phyloP scores from a whole-genome alignment of 2,329 filamentous ascomycete species.

The Cercospora zeina region DNA sequence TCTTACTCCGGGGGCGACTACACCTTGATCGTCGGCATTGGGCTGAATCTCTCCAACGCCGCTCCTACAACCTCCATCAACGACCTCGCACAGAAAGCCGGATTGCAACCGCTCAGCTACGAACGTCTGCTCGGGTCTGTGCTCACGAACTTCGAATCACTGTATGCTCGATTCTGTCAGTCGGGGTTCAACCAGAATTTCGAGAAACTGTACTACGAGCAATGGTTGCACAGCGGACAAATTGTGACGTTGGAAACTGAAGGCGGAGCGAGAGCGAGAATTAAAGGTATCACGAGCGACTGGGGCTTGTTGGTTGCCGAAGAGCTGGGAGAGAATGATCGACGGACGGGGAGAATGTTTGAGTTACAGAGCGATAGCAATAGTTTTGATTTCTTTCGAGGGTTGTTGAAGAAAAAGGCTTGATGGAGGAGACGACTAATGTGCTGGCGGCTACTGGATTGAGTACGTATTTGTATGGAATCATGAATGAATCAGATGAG shows the following conservation, averaged over 20 bases:
- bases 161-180: constrained; percentile 73
- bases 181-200: constrained; percentile 73
- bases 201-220: constrained; percentile 72
- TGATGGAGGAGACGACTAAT: constrained; percentile 43
- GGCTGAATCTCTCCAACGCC: constrained; percentile 85
- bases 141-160: constrained; percentile 71
- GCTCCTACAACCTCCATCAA: constrained; percentile 86
- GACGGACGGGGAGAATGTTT: constrained; percentile 74
- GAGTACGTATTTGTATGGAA: neutral
- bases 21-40: constrained; percentile 77
- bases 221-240: constrained; percentile 77
- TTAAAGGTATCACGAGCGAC: constrained; percentile 86
- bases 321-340: constrained; percentile 72
- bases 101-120: constrained; percentile 52
- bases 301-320: constrained; percentile 86
- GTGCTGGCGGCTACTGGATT: too few relatives aligned
- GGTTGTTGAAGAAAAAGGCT: constrained; percentile 77
- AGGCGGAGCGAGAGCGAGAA: constrained; percentile 69
- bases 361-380: constrained; percentile 94
- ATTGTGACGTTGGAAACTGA: constrained; percentile 76
- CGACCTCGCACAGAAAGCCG: constrained; percentile 58
- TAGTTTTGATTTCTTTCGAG: constrained; percentile 96
- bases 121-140: constrained; percentile 83
- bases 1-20: constrained; percentile 75
- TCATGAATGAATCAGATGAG: neutral